Percentiles rank a stretch among this genome's conserved stretches.
phyloP scores from a whole-genome alignment of 164 flowering plant species.

The Hamamelis virginiana region DNA sequence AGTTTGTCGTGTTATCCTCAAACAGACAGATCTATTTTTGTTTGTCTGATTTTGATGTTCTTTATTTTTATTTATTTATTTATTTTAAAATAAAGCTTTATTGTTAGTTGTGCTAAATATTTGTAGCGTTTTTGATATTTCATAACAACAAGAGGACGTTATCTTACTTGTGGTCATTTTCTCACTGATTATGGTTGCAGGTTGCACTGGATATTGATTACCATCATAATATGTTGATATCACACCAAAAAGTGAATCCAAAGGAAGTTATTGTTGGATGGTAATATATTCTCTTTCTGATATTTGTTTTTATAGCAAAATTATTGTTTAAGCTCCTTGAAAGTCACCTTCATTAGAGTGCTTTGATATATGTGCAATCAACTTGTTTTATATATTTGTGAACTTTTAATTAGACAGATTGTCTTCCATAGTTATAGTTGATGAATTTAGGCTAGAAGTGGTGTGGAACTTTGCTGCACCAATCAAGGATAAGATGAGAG shows the following conservation, averaged over 20 bases:
- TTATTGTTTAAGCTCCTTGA: too few relatives aligned
- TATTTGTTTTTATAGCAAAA: too few relatives aligned
- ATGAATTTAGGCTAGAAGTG: too few relatives aligned
- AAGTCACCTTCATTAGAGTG: too few relatives aligned
- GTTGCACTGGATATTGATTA: slow-evolving; percentile 96
- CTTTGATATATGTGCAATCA: not conserved
- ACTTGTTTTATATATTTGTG: not conserved
- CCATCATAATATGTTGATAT: slow-evolving; percentile 82
- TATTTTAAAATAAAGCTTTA: not conserved
- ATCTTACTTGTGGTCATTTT: not conserved
- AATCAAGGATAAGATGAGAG: too few relatives aligned
- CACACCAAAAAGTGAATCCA: slow-evolving; percentile 95
- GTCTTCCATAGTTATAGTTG: too few relatives aligned
- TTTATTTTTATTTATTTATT: not conserved
- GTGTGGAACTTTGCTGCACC: too few relatives aligned
- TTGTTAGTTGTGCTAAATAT: not conserved
- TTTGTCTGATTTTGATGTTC: too few relatives aligned
- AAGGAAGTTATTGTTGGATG: slow-evolving; percentile 99
- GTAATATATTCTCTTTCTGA: slow-evolving; percentile 35
- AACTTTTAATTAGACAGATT: not conserved
- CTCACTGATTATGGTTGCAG: slow-evolving; percentile 32
- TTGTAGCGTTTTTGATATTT: not conserved
- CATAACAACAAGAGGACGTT: not conserved
- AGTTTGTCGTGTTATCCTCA: too few relatives aligned
- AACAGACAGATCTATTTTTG: too few relatives aligned